Base-by-base conservation (phyloP, 2,329 filamentous ascomycete genomes). In the Geosmithia flava region DNA sequence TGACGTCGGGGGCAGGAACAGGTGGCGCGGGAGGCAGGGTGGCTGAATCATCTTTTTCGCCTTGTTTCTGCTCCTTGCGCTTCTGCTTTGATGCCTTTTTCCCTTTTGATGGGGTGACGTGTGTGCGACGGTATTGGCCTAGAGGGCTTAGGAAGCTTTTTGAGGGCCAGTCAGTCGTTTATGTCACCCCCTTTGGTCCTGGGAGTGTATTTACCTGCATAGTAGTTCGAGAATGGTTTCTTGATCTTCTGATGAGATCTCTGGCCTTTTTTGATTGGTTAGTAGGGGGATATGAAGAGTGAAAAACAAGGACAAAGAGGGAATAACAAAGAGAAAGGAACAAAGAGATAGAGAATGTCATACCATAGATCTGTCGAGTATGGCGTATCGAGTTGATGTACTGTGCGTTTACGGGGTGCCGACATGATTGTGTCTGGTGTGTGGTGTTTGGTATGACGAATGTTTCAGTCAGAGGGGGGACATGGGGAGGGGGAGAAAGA, bases 311-410 rank as follows among this genome's bases (percentile, higher is more conserved):
- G n/a, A n/a, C n/a, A n/a, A n/a, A n/a, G n/a, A 42, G 19, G 37
- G 16, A 13, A n/a, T 19, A 20, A 19, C 15, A 7, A 8, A 10
- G 2, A 23, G 3, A 20, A 30, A 2, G 45, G 17, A 42, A 16
- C 37, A 16, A 39, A n/a, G 2, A 49, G 7, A 44, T 40, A 11
- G 15, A 43, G 23, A 27, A 27, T 27, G 20, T 27, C 66, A 42
- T 62, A 85, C 83, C 81, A 85, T 60, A 72, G 62, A 11, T 73
- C 67, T 6, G 69, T 62, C 2, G 81, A 79, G 58, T 78, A 86
- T 0, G 82, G 81, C 2, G 78, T 78, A 45, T 84, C 80, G 20
- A 84, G 71, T 55, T 81, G 80, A 58, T 82, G 80, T 17, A 82
- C 66, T 8, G 77, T 68, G 58, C 75, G 82, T 51, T 76, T 82